These are phyloP conservation scores for Myriosclerotinia scirpicola DNA, from an alignment of 2,329 filamentous ascomycete genomes.

Conservation along the genomic window DNA sequence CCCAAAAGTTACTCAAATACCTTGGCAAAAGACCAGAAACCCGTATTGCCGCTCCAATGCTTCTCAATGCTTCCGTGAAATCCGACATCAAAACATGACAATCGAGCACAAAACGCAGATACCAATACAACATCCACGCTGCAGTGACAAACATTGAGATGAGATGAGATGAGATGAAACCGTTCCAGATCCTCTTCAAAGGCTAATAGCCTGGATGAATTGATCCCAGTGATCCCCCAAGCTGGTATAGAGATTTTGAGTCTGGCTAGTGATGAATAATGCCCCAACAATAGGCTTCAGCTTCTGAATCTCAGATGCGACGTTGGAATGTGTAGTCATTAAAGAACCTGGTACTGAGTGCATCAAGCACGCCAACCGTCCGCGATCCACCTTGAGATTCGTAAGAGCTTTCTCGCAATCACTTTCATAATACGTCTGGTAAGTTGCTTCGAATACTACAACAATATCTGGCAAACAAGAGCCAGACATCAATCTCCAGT, in stretches of 20 bases:
- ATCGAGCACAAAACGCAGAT: background rate
- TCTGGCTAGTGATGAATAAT: conserved; percentile 19
- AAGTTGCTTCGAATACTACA: conserved; percentile 25
- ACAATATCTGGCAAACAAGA: conserved; percentile 26
- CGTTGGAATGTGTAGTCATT: conserved; percentile 18
- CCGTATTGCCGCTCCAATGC: background rate
- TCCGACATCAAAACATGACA: background rate
- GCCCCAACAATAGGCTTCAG: conserved; percentile 8
- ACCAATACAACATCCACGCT: background rate
- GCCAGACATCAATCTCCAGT: conserved; percentile 20
- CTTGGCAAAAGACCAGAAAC: conserved; percentile 1
- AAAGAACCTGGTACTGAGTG: conserved; percentile 19
- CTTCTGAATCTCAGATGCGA: conserved; percentile 11
- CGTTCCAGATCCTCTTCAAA: conserved; percentile 11
- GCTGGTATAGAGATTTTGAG: conserved; percentile 16
- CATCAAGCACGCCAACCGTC: conserved; percentile 22
- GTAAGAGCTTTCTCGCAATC: conserved; percentile 20
- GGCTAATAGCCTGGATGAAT: conserved; percentile 17
- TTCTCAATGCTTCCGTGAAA: background rate
- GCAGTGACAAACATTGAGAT: background rate
- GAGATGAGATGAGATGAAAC: background rate
- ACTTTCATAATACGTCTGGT: conserved; percentile 14
- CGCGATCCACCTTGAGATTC: conserved; percentile 13
- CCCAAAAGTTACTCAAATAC: background rate
- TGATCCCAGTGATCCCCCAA: conserved; percentile 22